Evolutionary conservation across 2,329 filamentous ascomycete genomes (phyloP).

Genomic region (Alternaria gaisen): DNA sequence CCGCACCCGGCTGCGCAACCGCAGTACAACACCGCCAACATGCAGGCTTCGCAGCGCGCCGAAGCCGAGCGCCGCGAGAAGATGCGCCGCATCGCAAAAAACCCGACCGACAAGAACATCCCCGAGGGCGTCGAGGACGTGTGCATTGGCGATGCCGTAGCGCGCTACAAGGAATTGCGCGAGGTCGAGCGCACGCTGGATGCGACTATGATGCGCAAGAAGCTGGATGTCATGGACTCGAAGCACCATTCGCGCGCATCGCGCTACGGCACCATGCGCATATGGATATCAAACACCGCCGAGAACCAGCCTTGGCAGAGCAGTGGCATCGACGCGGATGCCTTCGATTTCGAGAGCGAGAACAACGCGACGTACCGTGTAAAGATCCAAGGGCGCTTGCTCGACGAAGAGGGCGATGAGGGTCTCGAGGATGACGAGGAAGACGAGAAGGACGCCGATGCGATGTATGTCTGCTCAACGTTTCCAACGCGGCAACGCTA

Average conservation of each 20-base stretch:
- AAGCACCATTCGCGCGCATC: conserved; percentile 77
- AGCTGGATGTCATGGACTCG: conserved; percentile 86
- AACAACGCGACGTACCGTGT: conserved; percentile 84
- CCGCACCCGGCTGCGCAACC: conserved; percentile 62
- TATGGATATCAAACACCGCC: conserved; percentile 95
- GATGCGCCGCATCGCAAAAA: conserved; percentile 81
- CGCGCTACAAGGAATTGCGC: conserved; percentile 82
- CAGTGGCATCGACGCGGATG: conserved; percentile 72
- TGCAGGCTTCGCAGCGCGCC: conserved; percentile 57
- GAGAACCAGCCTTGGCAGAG: conserved; percentile 95
- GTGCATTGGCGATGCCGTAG: conserved; percentile 81
- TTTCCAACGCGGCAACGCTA: not conserved
- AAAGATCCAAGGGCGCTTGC: conserved; percentile 86
- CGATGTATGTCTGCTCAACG: conserved; percentile 54
- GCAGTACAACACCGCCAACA: conserved; percentile 47
- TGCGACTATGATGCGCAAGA: conserved; percentile 92
- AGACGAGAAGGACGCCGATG: conserved; percentile 56
- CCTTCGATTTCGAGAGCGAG: conserved; percentile 82
- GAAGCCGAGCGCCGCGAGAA: conserved; percentile 66
- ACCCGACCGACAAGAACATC: conserved; percentile 93
- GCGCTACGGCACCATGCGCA: conserved; percentile 83
- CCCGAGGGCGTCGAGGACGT: conserved; percentile 85
- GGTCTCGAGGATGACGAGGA: conserved; percentile 45
- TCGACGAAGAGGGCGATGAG: conserved; percentile 62
- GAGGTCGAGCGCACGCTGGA: conserved; percentile 89